Conservation (phyloP, 768 basidiomycete species). For the Hemileccinum rubropunctum region DNA sequence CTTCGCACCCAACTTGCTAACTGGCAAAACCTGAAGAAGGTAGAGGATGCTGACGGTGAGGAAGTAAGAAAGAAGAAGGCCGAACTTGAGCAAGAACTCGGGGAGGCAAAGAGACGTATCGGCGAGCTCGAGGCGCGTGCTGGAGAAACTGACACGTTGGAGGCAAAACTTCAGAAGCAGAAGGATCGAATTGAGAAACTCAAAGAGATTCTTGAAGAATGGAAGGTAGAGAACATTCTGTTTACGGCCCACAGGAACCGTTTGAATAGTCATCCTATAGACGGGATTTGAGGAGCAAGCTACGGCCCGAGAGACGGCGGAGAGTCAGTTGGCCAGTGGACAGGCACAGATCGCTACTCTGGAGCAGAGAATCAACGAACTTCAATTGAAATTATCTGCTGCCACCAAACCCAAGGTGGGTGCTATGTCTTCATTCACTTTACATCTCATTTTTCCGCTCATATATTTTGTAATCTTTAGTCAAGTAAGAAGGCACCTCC, state of each 20-base stretch:
- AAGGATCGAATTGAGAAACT: constrained; percentile 41
- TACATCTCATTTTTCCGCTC: constrained; percentile 12
- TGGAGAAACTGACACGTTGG: constrained; percentile 28
- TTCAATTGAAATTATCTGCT: constrained; percentile 43
- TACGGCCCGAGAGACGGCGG: constrained; percentile 34
- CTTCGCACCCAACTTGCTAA: constrained; percentile 63
- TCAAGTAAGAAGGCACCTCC: constrained; percentile 7
- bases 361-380: constrained; percentile 42
- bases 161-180: constrained; percentile 42
- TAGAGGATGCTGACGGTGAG: constrained; percentile 59
- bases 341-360: constrained; percentile 19
- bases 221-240: constrained; percentile 42
- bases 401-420: constrained; percentile 31
- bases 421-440: constrained; percentile 2
- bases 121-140: constrained; percentile 27
- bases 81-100: constrained; percentile 54
- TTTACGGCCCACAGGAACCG: background rate
- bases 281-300: constrained; percentile 36
- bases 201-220: constrained; percentile 40
- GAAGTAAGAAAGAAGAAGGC: constrained; percentile 49
- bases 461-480: constrained; percentile 6
- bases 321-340: constrained; percentile 35
- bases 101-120: constrained; percentile 40
- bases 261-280: constrained; percentile 28
- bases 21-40: constrained; percentile 66